phyloP scores from a whole-genome alignment of 805 yeast genomes.

The Hanseniaspora meyeri region DNA sequence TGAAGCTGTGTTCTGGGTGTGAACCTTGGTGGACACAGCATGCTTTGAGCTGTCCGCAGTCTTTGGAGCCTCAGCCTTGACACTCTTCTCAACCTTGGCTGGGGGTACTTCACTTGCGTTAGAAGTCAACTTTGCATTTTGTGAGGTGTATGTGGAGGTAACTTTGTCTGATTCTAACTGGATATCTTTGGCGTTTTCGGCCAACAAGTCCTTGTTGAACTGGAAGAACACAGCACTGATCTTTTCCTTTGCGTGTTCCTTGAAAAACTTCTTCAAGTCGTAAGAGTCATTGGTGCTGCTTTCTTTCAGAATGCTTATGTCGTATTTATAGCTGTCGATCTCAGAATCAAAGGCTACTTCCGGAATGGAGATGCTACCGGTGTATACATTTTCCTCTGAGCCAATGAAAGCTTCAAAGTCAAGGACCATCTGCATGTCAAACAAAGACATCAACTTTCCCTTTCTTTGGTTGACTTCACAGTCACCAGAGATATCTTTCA shows the following conservation, averaged over 20 bases:
- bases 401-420: constrained; percentile 39
- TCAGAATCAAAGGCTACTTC: constrained; percentile 91
- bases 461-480: constrained; percentile 95
- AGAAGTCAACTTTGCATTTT: constrained; percentile 26
- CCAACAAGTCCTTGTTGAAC: constrained; percentile 70
- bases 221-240: constrained; percentile 45
- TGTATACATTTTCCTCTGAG: constrained; percentile 32
- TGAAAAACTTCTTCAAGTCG: constrained; percentile 32
- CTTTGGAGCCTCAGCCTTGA: neutral
- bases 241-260: constrained; percentile 34
- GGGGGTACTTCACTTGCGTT: constrained; percentile 7
- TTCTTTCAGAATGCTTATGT: constrained; percentile 48
- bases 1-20: constrained; percentile 62
- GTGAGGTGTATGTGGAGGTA: constrained; percentile 42
- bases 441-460: constrained; percentile 86
- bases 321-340: constrained; percentile 74
- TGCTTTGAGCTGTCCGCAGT: neutral
- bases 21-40: neutral
- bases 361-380: constrained; percentile 73
- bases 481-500: constrained; percentile 67
- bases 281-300: constrained; percentile 36
- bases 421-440: constrained; percentile 62
- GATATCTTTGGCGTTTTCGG: constrained; percentile 69
- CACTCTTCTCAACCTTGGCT: no score
- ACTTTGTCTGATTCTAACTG: constrained; percentile 66